Conservation (phyloP, 805 yeast genomes). For the Candida orba region DNA sequence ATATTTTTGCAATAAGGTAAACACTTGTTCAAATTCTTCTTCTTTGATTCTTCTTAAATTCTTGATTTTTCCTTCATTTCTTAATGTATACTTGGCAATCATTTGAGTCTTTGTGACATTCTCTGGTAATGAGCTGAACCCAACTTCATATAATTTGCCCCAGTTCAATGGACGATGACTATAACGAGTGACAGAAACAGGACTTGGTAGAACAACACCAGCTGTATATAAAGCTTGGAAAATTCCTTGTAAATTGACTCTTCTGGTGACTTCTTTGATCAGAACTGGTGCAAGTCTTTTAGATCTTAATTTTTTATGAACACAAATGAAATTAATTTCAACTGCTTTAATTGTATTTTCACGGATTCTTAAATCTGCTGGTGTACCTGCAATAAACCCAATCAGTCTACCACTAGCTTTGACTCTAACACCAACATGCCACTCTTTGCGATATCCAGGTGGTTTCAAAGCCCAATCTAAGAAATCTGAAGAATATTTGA, state of each 20-base stretch:
- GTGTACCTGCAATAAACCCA: conserved; percentile 90
- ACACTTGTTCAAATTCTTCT: conserved; percentile 61
- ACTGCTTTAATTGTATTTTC: conserved; percentile 52
- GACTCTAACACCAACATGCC: conserved; percentile 93
- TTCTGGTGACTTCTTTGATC: conserved; percentile 88
- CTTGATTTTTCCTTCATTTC: conserved; percentile 40
- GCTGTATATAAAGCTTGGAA: conserved; percentile 98
- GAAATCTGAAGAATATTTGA: conserved; percentile 77
- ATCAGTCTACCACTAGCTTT: conserved; percentile 68
- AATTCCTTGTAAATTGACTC: conserved; percentile 75
- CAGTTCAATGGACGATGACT: conserved; percentile 93
- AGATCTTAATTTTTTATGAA: conserved; percentile 89
- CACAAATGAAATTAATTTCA: conserved; percentile 89
- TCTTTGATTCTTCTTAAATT: conserved; percentile 47
- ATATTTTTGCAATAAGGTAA: conserved; percentile 49
- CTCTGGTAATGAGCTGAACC: conserved; percentile 76
- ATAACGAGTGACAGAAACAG: conserved; percentile 80
- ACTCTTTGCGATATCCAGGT: conserved; percentile 85
- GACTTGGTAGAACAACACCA: conserved; percentile 88
- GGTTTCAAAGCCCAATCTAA: conserved; percentile 90
- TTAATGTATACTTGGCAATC: conserved; percentile 61
- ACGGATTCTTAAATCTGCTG: conserved; percentile 59
- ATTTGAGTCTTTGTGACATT: conserved; percentile 61
- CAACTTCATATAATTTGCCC: conserved; percentile 83
- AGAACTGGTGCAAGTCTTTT: conserved; percentile 91